Percentiles rank a stretch among this genome's conserved stretches.
Evolutionary conservation across 1,139 yeast species (phyloP).

Genomic region (Blastobotrys persicus): DNA sequence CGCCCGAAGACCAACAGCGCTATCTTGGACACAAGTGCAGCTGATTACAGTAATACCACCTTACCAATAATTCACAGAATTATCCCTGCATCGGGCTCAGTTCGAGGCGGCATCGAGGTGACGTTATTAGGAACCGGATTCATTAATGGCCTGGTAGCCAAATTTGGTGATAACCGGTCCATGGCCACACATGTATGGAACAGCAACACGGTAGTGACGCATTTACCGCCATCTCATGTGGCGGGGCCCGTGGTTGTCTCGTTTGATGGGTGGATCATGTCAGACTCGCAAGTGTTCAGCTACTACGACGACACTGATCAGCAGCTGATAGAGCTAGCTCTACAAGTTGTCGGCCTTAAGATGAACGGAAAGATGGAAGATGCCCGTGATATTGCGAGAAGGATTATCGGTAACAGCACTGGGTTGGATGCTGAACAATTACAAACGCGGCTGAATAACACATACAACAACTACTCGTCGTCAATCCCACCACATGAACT

Average conservation of each 20-base stretch:
- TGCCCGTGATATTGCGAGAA: conserved; percentile 80
- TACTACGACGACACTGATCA: conserved; percentile 92
- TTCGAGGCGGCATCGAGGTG: conserved; percentile 90
- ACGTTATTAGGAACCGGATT: conserved; percentile 82
- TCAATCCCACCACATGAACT: conserved; percentile 45
- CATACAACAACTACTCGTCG: conserved; percentile 9
- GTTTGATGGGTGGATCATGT: conserved; percentile 46
- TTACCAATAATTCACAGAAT: conserved; percentile 70
- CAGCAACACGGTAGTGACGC: conserved; percentile 81
- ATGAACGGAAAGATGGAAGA: conserved; percentile 91
- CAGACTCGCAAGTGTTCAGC: conserved; percentile 62
- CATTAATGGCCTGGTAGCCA: conserved; percentile 72
- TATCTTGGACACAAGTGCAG: not conserved
- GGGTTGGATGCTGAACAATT: conserved; percentile 17
- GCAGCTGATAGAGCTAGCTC: conserved; percentile 81
- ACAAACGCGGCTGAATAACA: conserved; percentile 13
- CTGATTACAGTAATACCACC: conserved; percentile 14
- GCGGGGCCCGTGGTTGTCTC: conserved; percentile 89
- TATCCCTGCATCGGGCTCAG: conserved; percentile 90
- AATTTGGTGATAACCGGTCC: conserved; percentile 80
- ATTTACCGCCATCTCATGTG: conserved; percentile 78
- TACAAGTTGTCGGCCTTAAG: conserved; percentile 87
- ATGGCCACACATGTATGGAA: conserved; percentile 93
- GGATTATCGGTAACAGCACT: conserved; percentile 51
- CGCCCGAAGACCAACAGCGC: not conserved